Evolutionary conservation across 164 flowering plant species (phyloP).

Genomic region (Saururus chinensis): DNA sequence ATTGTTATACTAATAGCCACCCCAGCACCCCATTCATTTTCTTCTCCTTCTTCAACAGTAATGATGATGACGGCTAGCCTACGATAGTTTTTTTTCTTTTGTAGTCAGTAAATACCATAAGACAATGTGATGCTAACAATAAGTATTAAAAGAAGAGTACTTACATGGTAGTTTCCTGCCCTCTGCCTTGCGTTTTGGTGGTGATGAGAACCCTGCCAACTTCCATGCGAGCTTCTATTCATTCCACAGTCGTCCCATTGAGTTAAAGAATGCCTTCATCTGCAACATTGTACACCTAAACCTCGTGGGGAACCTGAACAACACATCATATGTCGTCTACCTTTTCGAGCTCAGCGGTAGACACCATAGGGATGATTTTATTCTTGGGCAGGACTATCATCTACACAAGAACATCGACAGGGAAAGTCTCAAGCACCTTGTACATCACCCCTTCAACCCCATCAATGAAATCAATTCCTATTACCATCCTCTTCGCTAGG

Average conservation of each 20-base stretch:
- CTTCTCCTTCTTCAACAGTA: no score
- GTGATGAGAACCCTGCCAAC: conserved; percentile 66
- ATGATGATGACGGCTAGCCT: no score
- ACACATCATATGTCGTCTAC: conserved; percentile 61
- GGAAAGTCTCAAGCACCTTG: conserved; percentile 54
- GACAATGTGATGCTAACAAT: no score
- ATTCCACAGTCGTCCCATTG: conserved; percentile 51
- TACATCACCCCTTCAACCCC: conserved; percentile 52
- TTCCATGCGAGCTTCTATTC: conserved; percentile 57
- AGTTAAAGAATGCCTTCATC: conserved; percentile 66
- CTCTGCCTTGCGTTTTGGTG: conserved; percentile 80
- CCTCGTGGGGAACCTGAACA: conserved; percentile 77
- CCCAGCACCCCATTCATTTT: no score
- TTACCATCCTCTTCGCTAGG: conserved; percentile 48
- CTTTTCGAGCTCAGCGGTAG: conserved; percentile 33
- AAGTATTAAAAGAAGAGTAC: conserved; percentile 4
- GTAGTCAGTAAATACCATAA: no score
- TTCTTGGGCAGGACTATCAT: conserved; percentile 50
- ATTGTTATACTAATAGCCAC: no score
- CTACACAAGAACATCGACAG: conserved; percentile 31
- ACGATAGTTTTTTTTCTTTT: no score
- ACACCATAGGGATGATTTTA: conserved; percentile 36
- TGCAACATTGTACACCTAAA: conserved; percentile 63
- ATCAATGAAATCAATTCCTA: conserved; percentile 49
- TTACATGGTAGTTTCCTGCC: conserved; percentile 81